phyloP scores from a whole-genome alignment of 495 filamentous ascomycete genomes.

The Neurospora cerealis region DNA sequence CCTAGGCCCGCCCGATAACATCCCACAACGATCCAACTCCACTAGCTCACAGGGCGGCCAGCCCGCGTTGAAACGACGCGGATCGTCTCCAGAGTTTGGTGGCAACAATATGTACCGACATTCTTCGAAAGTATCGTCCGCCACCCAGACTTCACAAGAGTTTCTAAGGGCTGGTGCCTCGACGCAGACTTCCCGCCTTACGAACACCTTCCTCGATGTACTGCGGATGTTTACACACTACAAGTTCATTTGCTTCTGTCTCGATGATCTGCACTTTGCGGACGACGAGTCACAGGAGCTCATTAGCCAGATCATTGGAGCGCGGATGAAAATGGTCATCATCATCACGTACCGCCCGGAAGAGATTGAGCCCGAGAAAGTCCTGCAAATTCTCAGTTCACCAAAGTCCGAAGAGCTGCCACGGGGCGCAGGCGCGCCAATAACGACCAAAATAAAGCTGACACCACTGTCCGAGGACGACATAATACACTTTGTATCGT shows the following conservation, averaged over 20 bases:
- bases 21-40: neutral
- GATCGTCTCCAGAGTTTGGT: conserved; percentile 32
- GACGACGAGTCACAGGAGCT: conserved; percentile 78
- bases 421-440: conserved; percentile 28
- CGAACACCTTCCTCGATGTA: conserved; percentile 79
- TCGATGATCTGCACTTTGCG: conserved; percentile 82
- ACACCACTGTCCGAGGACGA: conserved; percentile 62
- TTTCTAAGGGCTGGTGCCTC: conserved; percentile 60
- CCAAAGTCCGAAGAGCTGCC: conserved; percentile 36
- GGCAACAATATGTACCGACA: conserved; percentile 1
- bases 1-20: conserved; percentile 32
- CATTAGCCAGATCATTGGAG: conserved; percentile 60
- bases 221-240: conserved; percentile 64
- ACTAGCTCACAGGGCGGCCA: conserved; percentile 10
- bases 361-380: conserved; percentile 35
- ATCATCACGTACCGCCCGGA: conserved; percentile 57
- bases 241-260: conserved; percentile 70
- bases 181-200: conserved; percentile 65
- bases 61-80: conserved; percentile 22
- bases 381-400: conserved; percentile 37
- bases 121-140: conserved; percentile 1
- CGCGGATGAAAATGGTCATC: conserved; percentile 66
- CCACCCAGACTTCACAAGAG: conserved; percentile 51
- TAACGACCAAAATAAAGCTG: conserved; percentile 56
- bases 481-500: conserved; percentile 64